Evolutionary conservation across 306 rosid species (phyloP), one percentile per base, ranked within the genome.

Genomic region (Lathyrus sativus): DNA sequence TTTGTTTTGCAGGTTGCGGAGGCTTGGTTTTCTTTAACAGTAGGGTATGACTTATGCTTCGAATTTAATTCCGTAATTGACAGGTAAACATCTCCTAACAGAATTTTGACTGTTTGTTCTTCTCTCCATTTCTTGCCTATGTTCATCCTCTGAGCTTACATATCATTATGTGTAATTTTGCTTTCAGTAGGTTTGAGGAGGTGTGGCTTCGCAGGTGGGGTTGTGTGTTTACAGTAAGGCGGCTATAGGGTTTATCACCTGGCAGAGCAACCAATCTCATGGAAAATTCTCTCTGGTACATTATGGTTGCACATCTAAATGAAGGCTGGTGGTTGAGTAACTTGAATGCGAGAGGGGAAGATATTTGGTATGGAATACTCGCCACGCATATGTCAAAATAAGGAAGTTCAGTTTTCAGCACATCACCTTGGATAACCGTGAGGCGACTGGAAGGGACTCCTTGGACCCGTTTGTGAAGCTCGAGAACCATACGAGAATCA

Each of bases 241-340:
- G 96, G 26, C 98, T 88, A 75, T 92, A 92, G 33, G 88, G 90
- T 74, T 90, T 92, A 48, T 92, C 96, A 11, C 96, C 96, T 0
- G 98, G 98, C 81, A 86, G 98, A 39, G 96, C 98, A 17, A 92
- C 91, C 68, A 92, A 74, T 65, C 98, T 86, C 98, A 90, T 86
- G 9, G 98, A 93, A 33, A 92, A 92, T 71, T 92, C 98, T 73
- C 95, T 80, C 74, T 92, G 98, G 53, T 90, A 92, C 98, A 92
- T 92, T 50, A 92, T 90, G 74, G 90, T 85, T n/a, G 98, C 96
- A 41, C 96, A 86, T 64, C 98, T 79, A 79, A 92, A 92, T 1
- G 85, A 68, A 9, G 96, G 96, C 55, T 85, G 86, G 76, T 91
- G 97, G 70, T 69, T 77, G 65, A 92, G 74, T 68, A 92, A 74